Conservation (phyloP, 2,329 filamentous ascomycete species). For the Annulohypoxylon truncatum region DNA sequence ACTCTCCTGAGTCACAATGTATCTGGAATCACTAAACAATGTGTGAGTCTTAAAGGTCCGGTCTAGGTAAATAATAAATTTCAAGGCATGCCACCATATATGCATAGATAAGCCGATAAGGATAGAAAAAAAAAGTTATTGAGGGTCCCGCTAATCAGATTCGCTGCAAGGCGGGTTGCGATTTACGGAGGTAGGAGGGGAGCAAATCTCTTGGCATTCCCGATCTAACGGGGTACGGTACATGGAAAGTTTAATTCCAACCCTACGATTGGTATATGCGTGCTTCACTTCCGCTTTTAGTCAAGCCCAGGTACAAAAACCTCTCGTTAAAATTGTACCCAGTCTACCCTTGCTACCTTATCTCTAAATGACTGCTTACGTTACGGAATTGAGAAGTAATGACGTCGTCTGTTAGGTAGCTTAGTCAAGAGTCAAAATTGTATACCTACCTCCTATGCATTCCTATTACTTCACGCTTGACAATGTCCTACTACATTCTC, state of each 20-base stretch:
- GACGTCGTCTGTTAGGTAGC: constrained; percentile 27
- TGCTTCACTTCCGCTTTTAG: constrained; percentile 23
- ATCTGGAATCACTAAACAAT: constrained; percentile 17
- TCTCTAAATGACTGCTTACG: background rate
- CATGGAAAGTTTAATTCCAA: constrained; percentile 14
- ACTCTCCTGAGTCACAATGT: constrained; percentile 25
- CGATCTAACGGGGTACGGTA: constrained; percentile 23
- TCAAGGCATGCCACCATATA: constrained; percentile 32
- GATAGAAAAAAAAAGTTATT: constrained; percentile 27
- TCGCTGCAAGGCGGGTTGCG: constrained; percentile 30
- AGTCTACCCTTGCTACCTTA: background rate
- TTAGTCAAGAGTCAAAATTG: background rate
- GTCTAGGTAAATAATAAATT: constrained; percentile 36
- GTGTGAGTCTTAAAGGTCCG: constrained; percentile 26
- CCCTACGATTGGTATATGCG: constrained; percentile 9
- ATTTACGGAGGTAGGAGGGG: constrained; percentile 37
- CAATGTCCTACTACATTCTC: background rate
- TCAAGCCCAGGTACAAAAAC: constrained; percentile 27
- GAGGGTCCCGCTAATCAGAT: constrained; percentile 26
- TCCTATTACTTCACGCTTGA: background rate
- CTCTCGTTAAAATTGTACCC: background rate
- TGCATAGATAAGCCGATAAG: constrained; percentile 42
- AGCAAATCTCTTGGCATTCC: constrained; percentile 33
- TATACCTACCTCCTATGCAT: background rate
- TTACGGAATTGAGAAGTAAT: constrained; percentile 19